Conservation (phyloP, 2,329 filamentous ascomycete genomes). For the Penicillium freii region DNA sequence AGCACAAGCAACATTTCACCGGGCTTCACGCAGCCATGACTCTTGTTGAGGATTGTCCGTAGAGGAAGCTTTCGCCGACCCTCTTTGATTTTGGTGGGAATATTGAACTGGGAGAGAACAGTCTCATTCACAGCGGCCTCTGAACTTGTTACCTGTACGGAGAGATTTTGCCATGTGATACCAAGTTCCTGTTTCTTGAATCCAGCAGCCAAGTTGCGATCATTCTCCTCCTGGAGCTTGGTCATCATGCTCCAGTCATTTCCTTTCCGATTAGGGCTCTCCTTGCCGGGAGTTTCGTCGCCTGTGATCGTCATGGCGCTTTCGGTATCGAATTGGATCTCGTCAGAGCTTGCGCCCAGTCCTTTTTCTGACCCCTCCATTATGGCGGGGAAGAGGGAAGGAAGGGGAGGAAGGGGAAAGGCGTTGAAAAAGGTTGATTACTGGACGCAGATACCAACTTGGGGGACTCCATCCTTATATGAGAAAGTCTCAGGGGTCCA, state of each 20-base stretch:
- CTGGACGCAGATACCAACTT: background rate
- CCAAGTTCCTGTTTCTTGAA: constrained; percentile 56
- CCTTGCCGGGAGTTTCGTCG: constrained; percentile 22
- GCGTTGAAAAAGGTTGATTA: background rate
- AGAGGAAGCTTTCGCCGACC: constrained; percentile 56
- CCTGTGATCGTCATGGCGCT: constrained; percentile 29
- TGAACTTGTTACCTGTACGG: constrained; percentile 60
- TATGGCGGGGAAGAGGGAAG: background rate
- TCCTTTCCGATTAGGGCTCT: constrained; percentile 22
- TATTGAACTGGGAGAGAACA: constrained; percentile 58
- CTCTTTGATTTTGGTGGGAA: constrained; percentile 55
- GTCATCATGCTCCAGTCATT: constrained; percentile 53
- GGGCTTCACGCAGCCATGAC: constrained; percentile 67
- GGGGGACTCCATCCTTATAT: constrained; percentile 1
- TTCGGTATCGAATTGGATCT: constrained; percentile 27
- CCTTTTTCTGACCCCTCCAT: constrained; percentile 13
- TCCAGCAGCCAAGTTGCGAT: constrained; percentile 48
- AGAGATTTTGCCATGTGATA: constrained; percentile 64
- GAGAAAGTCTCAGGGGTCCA: background rate
- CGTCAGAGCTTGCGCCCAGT: constrained; percentile 8
- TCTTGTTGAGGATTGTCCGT: constrained; percentile 63
- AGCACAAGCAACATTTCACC: constrained; percentile 71
- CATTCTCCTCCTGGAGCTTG: constrained; percentile 46
- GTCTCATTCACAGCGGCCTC: constrained; percentile 66
- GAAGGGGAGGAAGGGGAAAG: too few species aligned